A percentile compares a stretch with the other conserved stretches of the same genome.
Evolutionary conservation across 768 basidiomycete species (phyloP).

Genomic region (Auricularia sp.): DNA sequence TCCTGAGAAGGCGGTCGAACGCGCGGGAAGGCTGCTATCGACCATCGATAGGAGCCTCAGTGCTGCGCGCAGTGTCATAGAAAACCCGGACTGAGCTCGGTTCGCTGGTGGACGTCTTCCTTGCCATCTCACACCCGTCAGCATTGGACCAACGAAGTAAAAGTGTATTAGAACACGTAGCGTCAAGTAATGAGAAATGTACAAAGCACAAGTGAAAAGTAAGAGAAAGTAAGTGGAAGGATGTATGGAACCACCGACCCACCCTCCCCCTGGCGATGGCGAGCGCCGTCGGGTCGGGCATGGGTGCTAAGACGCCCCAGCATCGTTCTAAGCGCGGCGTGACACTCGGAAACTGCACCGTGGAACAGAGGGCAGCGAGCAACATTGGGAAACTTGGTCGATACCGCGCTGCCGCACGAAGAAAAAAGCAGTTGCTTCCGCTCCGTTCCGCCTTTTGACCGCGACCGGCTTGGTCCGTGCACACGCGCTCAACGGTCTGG

Average conservation of each 20-base stretch:
- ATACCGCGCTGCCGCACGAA: conserved; percentile 72
- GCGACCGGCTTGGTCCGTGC: too few species aligned
- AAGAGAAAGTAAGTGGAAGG: not conserved
- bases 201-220: conserved; percentile 4
- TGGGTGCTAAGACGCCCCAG: conserved; percentile 76
- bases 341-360: conserved; percentile 79
- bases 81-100: too few species aligned
- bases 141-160: not conserved
- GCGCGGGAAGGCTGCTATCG: too few species aligned
- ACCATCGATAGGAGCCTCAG: too few species aligned
- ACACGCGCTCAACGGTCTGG: too few species aligned
- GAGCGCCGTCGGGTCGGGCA: conserved; percentile 29
- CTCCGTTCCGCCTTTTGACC: conserved; percentile 4
- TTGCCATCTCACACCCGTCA: too few species aligned
- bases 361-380: conserved; percentile 62
- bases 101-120: too few species aligned
- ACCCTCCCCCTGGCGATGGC: conserved; percentile 30
- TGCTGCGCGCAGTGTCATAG: too few species aligned
- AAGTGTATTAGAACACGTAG: not conserved
- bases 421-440: conserved; percentile 32
- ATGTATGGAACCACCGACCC: conserved; percentile 68
- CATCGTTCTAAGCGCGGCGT: conserved; percentile 64
- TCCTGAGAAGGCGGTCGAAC: too few species aligned
- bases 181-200: not conserved
- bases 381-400: conserved; percentile 74